Evolutionary conservation across 2,329 filamentous ascomycete genomes (phyloP).

Genomic region (Elsinoe australis): DNA sequence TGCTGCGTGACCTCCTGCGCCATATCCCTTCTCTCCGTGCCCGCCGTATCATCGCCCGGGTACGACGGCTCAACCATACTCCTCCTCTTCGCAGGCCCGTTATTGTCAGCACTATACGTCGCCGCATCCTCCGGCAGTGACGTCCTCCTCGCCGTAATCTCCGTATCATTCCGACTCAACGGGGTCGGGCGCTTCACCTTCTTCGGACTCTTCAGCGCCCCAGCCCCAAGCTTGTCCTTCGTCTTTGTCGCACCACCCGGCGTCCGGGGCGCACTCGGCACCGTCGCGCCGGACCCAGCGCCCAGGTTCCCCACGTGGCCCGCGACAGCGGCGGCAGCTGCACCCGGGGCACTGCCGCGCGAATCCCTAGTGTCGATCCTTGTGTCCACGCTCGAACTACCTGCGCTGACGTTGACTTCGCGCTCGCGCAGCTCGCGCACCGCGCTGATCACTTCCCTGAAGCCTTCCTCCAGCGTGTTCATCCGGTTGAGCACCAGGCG

Average conservation of each 20-base stretch:
- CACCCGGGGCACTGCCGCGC: not conserved
- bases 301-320: no score
- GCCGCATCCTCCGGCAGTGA: not conserved
- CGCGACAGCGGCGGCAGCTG: no score
- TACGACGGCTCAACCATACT: not conserved
- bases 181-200: constrained; percentile 4
- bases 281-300: no score
- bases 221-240: constrained; percentile 7
- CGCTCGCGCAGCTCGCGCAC: constrained; percentile 27
- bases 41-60: not conserved
- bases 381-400: constrained; percentile 2
- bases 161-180: not conserved
- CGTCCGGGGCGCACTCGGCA: constrained; percentile 3
- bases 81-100: not conserved
- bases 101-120: not conserved
- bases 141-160: constrained; percentile 3
- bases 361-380: constrained; percentile 3
- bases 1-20: not conserved
- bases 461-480: constrained; percentile 87
- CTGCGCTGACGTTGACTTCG: not conserved
- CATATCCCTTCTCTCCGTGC: constrained; percentile 7
- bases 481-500: constrained; percentile 79
- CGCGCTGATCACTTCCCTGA: constrained; percentile 55
- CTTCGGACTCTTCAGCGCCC: constrained; percentile 3
- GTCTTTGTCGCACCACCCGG: constrained; percentile 6